Evolutionary conservation across 2,329 filamentous ascomycete genomes (phyloP), one percentile per base, ranked within the genome.

Genomic region (Gaeumannomyces tritici): DNA sequence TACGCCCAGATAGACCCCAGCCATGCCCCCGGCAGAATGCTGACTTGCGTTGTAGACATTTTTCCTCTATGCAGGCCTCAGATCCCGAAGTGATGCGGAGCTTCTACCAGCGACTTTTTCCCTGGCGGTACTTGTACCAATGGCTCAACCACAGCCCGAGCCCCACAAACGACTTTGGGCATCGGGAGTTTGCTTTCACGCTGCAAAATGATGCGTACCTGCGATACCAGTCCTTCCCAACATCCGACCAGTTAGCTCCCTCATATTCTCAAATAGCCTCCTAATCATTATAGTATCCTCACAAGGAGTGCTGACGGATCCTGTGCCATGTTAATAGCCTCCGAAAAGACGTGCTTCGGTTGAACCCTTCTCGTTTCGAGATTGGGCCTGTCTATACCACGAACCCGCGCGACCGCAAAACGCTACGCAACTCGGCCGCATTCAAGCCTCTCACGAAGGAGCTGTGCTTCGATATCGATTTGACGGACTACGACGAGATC

Each of bases 401-500:
- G 58, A 97, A 98, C 73, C 95, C 95, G 0, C 89, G 92, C 69
- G 95, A 99, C 70, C 88, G 93, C 70, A 99, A 98, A 77, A 88
- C 88, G 0, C 76, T 98, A 42, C 86, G 89, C 61, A 93, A 92
- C 74, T 84, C 88, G 47, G 85, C 86, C 59, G 86, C 90, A 11
- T 97, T 99, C 77, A 89, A 88, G 66, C 93, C 95, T 0, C 75
- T 97, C 35, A 84, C 90, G 62, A 99, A 99, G 74, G 95, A 99
- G 74, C 79, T 99, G 54, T 96, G 96, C 69, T 98, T 99, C 75
- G 95, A 99, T 88, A 98, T 99, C 70, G 95, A 99, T 83, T 84
- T 99, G 84, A 98, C 95, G 62, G 95, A 98, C 77, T 99, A 99
- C 76, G 95, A 99, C 73, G 91, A 96, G 67, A 90, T 99, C 66